A percentile compares a stretch with the other conserved stretches of the same genome.
phyloP scores from a whole-genome alignment of 176 grass and related monocot genomes.

The Chrysopogon serrulatus region DNA sequence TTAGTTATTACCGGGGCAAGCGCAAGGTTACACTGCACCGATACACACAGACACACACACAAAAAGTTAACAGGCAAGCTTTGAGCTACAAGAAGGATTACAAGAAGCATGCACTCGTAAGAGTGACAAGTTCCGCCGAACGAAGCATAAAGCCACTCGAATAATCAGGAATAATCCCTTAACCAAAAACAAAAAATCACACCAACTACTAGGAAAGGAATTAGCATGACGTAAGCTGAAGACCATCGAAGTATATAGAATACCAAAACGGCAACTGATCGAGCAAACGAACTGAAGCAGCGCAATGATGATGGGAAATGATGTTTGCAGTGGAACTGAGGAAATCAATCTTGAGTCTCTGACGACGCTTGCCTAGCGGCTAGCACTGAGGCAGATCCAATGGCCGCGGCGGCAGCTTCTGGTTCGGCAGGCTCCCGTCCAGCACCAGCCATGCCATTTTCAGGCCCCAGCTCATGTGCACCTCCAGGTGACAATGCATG shows the following conservation, averaged over 20 bases:
- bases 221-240: neutral
- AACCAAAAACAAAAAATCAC: neutral
- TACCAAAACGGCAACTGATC: neutral
- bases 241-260: neutral
- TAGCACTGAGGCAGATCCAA: slow-evolving; percentile 73
- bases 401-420: slow-evolving; percentile 66
- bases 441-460: slow-evolving; percentile 85
- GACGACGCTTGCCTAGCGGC: neutral
- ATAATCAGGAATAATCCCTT: slow-evolving; percentile 10
- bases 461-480: slow-evolving; percentile 78
- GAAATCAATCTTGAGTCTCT: neutral
- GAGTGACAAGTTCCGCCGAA: neutral
- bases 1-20: neutral
- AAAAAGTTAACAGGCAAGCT: neutral
- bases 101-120: neutral
- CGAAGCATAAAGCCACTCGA: slow-evolving; percentile 2
- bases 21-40: neutral
- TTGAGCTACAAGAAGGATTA: slow-evolving; percentile 14
- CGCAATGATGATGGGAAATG: neutral
- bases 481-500: slow-evolving; percentile 90
- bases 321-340: neutral
- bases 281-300: neutral
- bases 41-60: neutral
- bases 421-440: slow-evolving; percentile 47
- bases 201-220: neutral